phyloP scores from a whole-genome alignment of 306 rosid genomes.

The Corylus americana region DNA sequence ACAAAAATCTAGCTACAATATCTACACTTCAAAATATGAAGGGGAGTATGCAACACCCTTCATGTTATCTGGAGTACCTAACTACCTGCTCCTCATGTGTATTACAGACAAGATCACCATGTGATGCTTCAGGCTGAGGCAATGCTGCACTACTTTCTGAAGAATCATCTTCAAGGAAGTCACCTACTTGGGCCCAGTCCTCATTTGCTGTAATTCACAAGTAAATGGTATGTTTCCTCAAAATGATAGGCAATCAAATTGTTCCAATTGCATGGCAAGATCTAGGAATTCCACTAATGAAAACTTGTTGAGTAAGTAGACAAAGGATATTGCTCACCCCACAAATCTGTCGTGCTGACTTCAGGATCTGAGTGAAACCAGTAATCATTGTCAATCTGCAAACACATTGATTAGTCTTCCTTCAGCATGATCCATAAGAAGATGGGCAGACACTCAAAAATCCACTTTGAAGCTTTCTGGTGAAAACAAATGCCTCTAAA shows the following conservation, averaged over 20 bases:
- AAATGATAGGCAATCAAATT: constrained; percentile 6
- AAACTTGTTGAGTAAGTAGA: constrained; percentile 14
- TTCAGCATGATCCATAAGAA: background rate
- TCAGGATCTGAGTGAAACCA: constrained; percentile 74
- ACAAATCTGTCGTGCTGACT: constrained; percentile 60
- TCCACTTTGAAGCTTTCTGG: background rate
- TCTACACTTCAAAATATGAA: constrained; percentile 28
- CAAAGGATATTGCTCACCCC: constrained; percentile 56
- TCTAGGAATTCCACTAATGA: constrained; percentile 17
- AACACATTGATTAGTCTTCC: constrained; percentile 11
- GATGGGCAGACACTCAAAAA: background rate
- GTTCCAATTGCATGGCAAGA: constrained; percentile 6
- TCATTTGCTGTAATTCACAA: constrained; percentile 37
- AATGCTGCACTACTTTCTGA: constrained; percentile 17
- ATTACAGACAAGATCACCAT: constrained; percentile 22
- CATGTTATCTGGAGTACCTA: constrained; percentile 30
- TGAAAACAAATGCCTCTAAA: background rate
- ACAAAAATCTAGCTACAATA: constrained; percentile 21
- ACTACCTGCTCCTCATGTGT: constrained; percentile 35
- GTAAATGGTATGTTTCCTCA: constrained; percentile 9
- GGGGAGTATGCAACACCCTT: constrained; percentile 15
- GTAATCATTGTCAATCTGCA: constrained; percentile 71
- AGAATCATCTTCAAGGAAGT: constrained; percentile 32
- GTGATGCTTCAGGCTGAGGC: constrained; percentile 22
- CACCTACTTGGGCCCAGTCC: constrained; percentile 27